phyloP scores from a whole-genome alignment of 306 rosid species.

The Ormosia semicastrata region DNA sequence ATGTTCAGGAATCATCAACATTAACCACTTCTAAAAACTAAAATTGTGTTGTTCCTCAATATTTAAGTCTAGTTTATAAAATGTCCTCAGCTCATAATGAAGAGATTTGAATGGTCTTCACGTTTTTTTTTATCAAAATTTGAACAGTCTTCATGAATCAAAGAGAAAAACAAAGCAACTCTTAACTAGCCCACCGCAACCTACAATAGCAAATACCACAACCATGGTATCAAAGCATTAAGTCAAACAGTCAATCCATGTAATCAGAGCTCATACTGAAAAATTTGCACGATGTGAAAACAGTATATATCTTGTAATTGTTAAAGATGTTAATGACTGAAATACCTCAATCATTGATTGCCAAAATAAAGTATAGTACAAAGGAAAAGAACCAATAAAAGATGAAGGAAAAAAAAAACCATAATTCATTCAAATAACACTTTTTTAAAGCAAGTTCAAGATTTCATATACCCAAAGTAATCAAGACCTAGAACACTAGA shows the following conservation, averaged over 20 bases:
- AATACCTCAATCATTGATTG: neutral
- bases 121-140: neutral
- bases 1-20: slow-evolving; percentile 1
- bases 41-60: neutral
- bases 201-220: slow-evolving; percentile 29
- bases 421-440: neutral
- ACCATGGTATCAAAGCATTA: neutral
- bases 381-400: neutral
- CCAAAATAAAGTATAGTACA: neutral
- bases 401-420: neutral
- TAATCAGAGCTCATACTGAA: neutral
- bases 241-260: neutral
- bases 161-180: slow-evolving; percentile 10
- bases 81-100: neutral
- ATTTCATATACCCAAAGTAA: neutral
- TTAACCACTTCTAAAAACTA: neutral
- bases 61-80: neutral
- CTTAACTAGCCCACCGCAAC: slow-evolving; percentile 8
- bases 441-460: neutral
- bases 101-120: neutral
- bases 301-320: neutral
- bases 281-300: neutral
- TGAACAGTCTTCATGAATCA: neutral
- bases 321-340: neutral
- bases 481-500: neutral